Evolutionary conservation across 1,284 basidiomycete genomes (phyloP), one percentile per base, ranked within the genome.

Genomic region (Baeospora myosura): DNA sequence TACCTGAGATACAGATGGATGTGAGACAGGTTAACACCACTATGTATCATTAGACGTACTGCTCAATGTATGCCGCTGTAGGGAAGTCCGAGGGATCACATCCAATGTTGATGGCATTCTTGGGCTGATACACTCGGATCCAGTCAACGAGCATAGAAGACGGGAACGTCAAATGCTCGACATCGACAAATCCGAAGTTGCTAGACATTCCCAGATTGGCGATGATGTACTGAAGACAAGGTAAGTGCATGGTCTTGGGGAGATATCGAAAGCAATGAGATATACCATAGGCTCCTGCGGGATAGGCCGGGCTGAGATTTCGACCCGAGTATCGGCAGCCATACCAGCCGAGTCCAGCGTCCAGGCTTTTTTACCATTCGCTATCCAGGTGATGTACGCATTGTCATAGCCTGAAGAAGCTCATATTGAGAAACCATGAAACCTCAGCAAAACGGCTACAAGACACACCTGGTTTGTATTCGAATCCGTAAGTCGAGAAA

Each of bases 81-180:
- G 84, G 85, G 57, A 70, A 75, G 40, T 73, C 69, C 2, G 33
- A 2, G n/a, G 84, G 84, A 51, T 86, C 79, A 54, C 85, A 88
- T 1, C 83, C 81, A n/a, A 82, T 62, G 53, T 78, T 79, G 38
- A 74, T 67, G 10, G 66, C 54, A 35, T 69, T 59, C 40, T 70
- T 66, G 24, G 73, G 66, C 51, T 80, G 80, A 55, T 83, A 84
- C 5, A 87, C 75, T n/a, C 85, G 69, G 20, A 87, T 66, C 56
- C 76, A 88, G 53, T 88, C 84, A 44, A 88, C 60, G 18, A 59
- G 58, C 76, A 85, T 75, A 18, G 61, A 63, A 22, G 40, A 47
- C 1, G 81, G 81, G 61, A 78, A 83, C 3, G 52, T 53, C 31
- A 84, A 62, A 22, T 74, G 49, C 0, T 59, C 47, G 41, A 74